Base-by-base conservation (phyloP, 345 rosid genomes). In the Conringia planisiliqua region DNA sequence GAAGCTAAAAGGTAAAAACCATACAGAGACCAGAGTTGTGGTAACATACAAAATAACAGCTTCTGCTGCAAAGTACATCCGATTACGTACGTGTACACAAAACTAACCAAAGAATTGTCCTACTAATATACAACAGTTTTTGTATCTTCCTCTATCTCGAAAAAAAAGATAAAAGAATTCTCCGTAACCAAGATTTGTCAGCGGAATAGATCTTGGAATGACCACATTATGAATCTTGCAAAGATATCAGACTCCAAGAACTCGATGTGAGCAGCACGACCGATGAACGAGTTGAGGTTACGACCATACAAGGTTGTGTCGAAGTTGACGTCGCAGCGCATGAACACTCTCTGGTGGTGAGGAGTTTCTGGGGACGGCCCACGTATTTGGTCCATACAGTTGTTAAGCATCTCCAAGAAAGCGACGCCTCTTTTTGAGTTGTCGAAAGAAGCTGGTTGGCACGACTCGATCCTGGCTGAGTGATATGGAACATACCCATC, bases 401-500 rank as follows among this genome's bases (percentile, higher is more conserved):
- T 79, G 66, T 96, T 92, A 70, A 96, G 83, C 97, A 92, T 96
- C 86, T 92, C 97, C 81, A 92, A 66, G 77, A 92, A 96, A 33
- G 83, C 78, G 61, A 83, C 83, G 10, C 96, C 91, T 84, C 79
- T 92, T 75, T 86, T 96, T 17, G 99, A 87, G 85, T 75, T 54
- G 85, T 96, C 99, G 47, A 75, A 47, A 22, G 97, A 83, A 40
- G 98, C 95, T 55, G 94, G 88, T 42, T 80, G 89, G 80, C 97
- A 90, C 54, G 88, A 76, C 80, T 96, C 96, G 10, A 96, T 88
- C 81, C 98, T 77, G 1, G 99, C 97, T 2, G 98, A 96, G 81
- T 96, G 98, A 80, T 96, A 90, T 3, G 99, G 99, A 80, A 96
- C 94, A 80, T 96, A 96, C 29, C 98, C 98, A 71, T 96, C 99